A percentile compares a stretch with the other conserved stretches of the same genome.
Conservation (phyloP, 2,329 filamentous ascomycete genomes). For the Microcera coccophila region DNA sequence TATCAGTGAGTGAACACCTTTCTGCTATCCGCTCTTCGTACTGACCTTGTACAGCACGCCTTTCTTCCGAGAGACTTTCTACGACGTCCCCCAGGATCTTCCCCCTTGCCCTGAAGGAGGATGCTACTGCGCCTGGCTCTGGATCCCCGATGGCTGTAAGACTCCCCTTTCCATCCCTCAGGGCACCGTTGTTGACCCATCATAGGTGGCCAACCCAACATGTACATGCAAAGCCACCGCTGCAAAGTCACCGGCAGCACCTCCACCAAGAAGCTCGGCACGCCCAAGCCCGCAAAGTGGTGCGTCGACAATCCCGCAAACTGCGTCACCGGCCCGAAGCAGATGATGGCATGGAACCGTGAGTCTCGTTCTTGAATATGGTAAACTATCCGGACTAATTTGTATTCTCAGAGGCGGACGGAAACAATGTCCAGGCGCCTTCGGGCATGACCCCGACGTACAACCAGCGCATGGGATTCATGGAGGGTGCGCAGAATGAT, state of each 20-base stretch:
- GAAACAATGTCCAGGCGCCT: constrained; percentile 32
- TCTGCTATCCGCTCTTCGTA: too few species aligned
- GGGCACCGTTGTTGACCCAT: not conserved
- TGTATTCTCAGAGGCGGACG: constrained; percentile 31
- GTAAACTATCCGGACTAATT: too few species aligned
- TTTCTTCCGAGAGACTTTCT: constrained; percentile 29
- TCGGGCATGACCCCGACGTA: constrained; percentile 30
- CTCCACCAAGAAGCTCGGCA: constrained; percentile 38
- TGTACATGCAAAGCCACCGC: constrained; percentile 47
- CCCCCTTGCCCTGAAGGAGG: constrained; percentile 26
- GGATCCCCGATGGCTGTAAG: constrained; percentile 29
- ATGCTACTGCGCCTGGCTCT: constrained; percentile 32
- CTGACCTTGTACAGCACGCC: constrained; percentile 16
- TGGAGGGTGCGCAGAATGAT: constrained; percentile 31
- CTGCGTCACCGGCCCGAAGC: constrained; percentile 46
- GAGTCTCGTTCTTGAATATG: constrained; percentile 17
- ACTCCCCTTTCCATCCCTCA: not conserved
- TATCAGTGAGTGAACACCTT: constrained; percentile 35
- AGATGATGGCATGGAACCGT: constrained; percentile 49
- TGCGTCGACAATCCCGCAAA: constrained; percentile 39
- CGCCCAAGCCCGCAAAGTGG: constrained; percentile 39
- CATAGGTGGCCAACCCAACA: constrained; percentile 25
- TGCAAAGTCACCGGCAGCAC: constrained; percentile 45
- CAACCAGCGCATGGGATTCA: constrained; percentile 33
- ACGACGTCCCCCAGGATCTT: constrained; percentile 27